Evolutionary conservation across 2,329 filamentous ascomycete species (phyloP), one percentile per base, ranked within the genome.

Genomic region (Pestalotiopsis sp.): DNA sequence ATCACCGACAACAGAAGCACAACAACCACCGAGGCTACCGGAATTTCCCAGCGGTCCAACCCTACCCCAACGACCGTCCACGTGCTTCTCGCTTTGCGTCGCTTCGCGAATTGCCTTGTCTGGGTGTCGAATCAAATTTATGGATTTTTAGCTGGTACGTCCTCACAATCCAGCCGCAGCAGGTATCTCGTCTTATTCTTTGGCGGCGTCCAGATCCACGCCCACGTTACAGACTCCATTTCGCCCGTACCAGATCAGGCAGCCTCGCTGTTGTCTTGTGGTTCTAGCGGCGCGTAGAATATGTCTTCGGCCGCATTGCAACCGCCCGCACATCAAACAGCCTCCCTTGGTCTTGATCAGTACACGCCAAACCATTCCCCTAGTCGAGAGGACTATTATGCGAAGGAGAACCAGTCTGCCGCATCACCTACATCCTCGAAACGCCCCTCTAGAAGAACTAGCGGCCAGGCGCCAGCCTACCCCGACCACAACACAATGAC

Each of bases 221-320:
- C 23, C 14, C 12, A 12, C 31, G 25, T 17, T 5, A 23, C 27
- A 45, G 61, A 23, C 7, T 20, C 27, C 31, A 36, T 39, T 45
- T 41, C 38, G 31, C 14, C 14, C 13, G 23, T 12, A 17, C 11
- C 12, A 61, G 17, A 23, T 23, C n/a, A 31, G 31, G 14, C 57
- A 38, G 27, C 61, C 17, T 25, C n/a, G 13, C n/a, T 45, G 20
- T 59, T 59, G 11, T 59, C 57, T 27, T 59, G 9, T 59, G 23
- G 23, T 27, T 59, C 27, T 36, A 72, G 71, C 52, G 61, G 63
- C 67, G 77, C 76, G 76, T 77, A 77, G 82, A 86, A 84, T 80
- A 90, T 88, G 88, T 89, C 86, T 81, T 89, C 87, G 80, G 87
- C 89, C 84, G 87, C 87, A 75, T 82, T 92, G 78, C 90, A 91